Conservation (phyloP, 768 basidiomycete species). For the Agaricus subrufescens region DNA sequence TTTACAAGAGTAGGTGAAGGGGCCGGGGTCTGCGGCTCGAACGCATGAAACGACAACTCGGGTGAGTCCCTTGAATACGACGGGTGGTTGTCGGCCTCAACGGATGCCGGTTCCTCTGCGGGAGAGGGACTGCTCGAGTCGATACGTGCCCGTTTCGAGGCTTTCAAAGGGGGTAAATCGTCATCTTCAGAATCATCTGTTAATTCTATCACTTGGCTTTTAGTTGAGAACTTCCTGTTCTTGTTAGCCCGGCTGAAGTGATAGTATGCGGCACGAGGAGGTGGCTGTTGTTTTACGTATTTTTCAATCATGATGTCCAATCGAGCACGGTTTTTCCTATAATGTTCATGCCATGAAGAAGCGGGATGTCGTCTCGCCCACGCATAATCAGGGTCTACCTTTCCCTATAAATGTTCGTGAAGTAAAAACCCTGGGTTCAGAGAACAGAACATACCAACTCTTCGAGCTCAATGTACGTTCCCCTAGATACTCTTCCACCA, state of each 20-base stretch:
- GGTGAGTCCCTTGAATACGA: background rate
- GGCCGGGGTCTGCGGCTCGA: background rate
- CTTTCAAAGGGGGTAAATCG: background rate
- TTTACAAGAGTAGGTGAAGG: constrained; percentile 5
- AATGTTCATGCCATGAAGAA: constrained; percentile 44
- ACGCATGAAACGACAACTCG: background rate
- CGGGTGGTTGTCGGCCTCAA: no score
- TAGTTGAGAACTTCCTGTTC: background rate
- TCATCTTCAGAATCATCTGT: background rate
- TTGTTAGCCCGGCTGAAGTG: constrained; percentile 21
- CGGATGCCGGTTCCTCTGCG: no score
- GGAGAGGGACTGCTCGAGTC: background rate
- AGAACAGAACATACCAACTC: constrained; percentile 20
- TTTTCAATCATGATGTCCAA: constrained; percentile 32
- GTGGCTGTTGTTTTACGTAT: constrained; percentile 17
- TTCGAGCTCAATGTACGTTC: constrained; percentile 28
- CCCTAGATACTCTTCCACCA: constrained; percentile 36
- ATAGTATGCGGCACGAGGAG: constrained; percentile 15
- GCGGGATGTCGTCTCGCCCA: constrained; percentile 42
- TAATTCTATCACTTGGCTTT: constrained; percentile 10
- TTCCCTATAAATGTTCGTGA: constrained; percentile 11
- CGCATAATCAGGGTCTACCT: constrained; percentile 16
- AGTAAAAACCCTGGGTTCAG: background rate
- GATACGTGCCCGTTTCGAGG: background rate
- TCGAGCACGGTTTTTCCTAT: constrained; percentile 30